phyloP scores from a whole-genome alignment of 805 yeast genomes.

The Blastobotrys parvus region DNA sequence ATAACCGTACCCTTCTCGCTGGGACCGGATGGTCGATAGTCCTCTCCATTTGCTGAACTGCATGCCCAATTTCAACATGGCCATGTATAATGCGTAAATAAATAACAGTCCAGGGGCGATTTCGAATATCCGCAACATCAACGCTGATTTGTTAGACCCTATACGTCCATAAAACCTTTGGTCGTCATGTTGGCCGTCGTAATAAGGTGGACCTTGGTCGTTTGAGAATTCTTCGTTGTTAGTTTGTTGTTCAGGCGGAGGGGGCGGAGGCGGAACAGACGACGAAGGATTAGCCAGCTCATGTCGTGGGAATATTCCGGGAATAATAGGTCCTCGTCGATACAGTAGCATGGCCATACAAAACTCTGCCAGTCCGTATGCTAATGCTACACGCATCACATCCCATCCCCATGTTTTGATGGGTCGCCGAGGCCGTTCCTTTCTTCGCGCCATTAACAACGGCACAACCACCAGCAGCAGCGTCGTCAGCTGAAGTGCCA shows the following conservation, averaged over 20 bases:
- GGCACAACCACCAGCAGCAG: conserved; percentile 8
- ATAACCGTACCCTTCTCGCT: conserved; percentile 6
- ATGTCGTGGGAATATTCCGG: not conserved
- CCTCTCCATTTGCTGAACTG: not conserved
- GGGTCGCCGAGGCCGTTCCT: conserved; percentile 10
- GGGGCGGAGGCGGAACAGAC: not conserved
- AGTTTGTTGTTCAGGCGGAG: not conserved
- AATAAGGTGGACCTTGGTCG: not conserved
- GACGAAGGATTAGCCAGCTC: not conserved
- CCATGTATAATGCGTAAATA: conserved; percentile 3
- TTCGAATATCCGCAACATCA: conserved; percentile 2
- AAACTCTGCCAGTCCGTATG: conserved; percentile 7
- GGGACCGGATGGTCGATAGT: not conserved
- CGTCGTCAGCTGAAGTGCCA: not conserved
- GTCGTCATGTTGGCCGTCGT: no score
- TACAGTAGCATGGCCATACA: not conserved
- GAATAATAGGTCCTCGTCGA: no score
- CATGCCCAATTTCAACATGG: conserved; percentile 4
- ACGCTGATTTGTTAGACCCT: not conserved
- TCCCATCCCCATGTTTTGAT: conserved; percentile 9
- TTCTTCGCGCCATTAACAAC: conserved; percentile 5
- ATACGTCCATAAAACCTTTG: no score
- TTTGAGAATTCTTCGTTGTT: not conserved
- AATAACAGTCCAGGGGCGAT: conserved; percentile 7
- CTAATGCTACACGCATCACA: conserved; percentile 3